Evolutionary conservation across 2,329 filamentous ascomycete species (phyloP).

Genomic region (Venturia effusa): DNA sequence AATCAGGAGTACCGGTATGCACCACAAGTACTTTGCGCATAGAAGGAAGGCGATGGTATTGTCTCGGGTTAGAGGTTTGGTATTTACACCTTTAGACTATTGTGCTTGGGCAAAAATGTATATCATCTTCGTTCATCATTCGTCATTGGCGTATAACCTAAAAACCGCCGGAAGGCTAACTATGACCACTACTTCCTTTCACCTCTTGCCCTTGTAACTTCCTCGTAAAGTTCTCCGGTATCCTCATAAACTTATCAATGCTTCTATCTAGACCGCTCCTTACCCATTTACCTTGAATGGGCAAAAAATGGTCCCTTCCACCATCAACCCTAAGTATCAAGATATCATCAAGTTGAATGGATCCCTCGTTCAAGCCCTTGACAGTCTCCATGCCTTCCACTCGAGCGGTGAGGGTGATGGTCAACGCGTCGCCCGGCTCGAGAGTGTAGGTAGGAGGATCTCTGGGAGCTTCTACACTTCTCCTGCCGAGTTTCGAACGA

Average conservation of each 20-base stretch:
- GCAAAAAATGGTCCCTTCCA: constrained; percentile 86
- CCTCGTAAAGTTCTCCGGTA: constrained; percentile 48
- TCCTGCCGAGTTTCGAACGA: constrained; percentile 1
- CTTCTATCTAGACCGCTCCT: constrained; percentile 75
- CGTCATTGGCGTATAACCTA: not conserved
- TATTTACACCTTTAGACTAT: too few species aligned
- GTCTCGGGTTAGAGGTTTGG: too few species aligned
- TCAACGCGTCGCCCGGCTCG: constrained; percentile 73
- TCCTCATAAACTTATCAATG: constrained; percentile 75
- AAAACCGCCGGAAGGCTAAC: not conserved
- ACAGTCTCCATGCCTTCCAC: constrained; percentile 55
- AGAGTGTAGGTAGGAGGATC: constrained; percentile 49
- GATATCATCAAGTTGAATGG: constrained; percentile 65
- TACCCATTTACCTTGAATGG: constrained; percentile 66
- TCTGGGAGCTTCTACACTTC: constrained; percentile 4
- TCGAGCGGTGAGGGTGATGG: constrained; percentile 55
- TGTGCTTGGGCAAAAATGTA: not conserved
- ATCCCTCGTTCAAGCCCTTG: constrained; percentile 59
- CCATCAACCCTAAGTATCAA: constrained; percentile 73
- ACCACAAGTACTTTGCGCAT: too few species aligned
- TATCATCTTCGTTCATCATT: not conserved
- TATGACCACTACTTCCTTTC: not conserved
- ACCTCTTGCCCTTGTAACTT: constrained; percentile 8
- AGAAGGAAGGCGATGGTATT: too few species aligned
- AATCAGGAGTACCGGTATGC: too few species aligned